Conservation (phyloP, 2,329 filamentous ascomycete species). For the Ophiocordyceps camponoti-leonardi region DNA sequence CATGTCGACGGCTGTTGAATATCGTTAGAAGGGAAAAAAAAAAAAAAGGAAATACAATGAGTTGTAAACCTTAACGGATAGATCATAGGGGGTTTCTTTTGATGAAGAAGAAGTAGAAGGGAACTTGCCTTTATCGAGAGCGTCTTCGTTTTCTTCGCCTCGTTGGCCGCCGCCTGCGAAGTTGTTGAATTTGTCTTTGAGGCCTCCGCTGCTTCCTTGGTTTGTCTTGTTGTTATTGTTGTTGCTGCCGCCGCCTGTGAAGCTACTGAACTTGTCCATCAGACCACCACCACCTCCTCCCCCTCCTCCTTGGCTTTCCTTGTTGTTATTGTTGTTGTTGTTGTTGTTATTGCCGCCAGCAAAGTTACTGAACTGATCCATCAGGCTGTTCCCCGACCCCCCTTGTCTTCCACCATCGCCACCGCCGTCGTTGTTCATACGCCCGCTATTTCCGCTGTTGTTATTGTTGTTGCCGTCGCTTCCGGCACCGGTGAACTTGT, state of each 20-base stretch:
- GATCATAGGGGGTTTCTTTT: too few relatives aligned
- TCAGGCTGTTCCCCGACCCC: conserved; percentile 38
- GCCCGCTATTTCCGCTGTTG: conserved; percentile 7
- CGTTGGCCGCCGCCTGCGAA: conserved; percentile 55
- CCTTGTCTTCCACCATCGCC: background rate
- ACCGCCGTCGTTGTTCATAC: conserved; percentile 19
- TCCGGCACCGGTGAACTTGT: conserved; percentile 1
- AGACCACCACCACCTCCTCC: conserved; percentile 26
- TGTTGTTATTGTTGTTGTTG: conserved; percentile 21
- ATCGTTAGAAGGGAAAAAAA: too few relatives aligned
- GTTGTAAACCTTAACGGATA: too few relatives aligned
- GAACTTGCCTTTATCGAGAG: conserved; percentile 56
- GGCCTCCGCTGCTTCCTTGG: conserved; percentile 22
- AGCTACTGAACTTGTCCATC: conserved; percentile 39
- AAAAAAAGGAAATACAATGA: too few relatives aligned
- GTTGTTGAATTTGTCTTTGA: conserved; percentile 54
- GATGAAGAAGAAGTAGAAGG: too few relatives aligned
- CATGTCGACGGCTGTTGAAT: conserved; percentile 47
- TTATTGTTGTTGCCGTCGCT: background rate
- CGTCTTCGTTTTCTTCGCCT: conserved; percentile 69
- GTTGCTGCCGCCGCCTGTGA: background rate
- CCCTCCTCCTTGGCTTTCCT: conserved; percentile 4
- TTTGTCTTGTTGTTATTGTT: background rate
- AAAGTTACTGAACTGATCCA: conserved; percentile 52
- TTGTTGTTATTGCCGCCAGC: conserved; percentile 47